phyloP scores from a whole-genome alignment of 2,329 filamentous ascomycete genomes.

The Exophiala sp. region DNA sequence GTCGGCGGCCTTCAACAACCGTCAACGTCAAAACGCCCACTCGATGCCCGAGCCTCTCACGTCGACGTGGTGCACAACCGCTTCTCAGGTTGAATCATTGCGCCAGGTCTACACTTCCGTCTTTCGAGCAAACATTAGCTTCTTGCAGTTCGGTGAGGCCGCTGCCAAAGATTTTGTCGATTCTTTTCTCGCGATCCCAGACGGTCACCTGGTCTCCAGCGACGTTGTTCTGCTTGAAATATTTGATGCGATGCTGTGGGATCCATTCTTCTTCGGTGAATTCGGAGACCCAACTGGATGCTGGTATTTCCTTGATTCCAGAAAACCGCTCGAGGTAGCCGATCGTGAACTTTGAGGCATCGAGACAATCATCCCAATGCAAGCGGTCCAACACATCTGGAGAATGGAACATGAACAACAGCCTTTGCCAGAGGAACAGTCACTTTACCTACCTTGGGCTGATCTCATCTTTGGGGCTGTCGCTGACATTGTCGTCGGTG shows the following conservation, averaged over 20 bases:
- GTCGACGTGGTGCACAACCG: background rate
- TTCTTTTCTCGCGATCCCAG: conserved; percentile 50
- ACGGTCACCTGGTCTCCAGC: conserved; percentile 39
- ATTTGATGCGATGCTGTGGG: conserved; percentile 52
- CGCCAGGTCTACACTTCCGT: conserved; percentile 5
- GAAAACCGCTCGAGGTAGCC: conserved; percentile 55
- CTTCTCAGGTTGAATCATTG: background rate
- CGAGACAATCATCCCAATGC: conserved; percentile 48
- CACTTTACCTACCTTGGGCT: conserved; percentile 19
- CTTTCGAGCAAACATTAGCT: conserved; percentile 4
- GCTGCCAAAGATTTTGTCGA: conserved; percentile 45
- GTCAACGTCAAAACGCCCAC: background rate
- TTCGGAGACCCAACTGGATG: conserved; percentile 52
- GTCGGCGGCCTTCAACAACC: background rate
- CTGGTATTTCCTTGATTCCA: conserved; percentile 46
- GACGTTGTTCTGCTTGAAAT: conserved; percentile 40
- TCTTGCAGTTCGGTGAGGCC: conserved; percentile 1
- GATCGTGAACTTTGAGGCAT: conserved; percentile 47
- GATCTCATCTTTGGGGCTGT: conserved; percentile 19
- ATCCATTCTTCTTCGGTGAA: conserved; percentile 56
- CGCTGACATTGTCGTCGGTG: background rate
- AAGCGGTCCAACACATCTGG: conserved; percentile 48
- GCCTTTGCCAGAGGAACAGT: background rate
- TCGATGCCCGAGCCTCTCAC: conserved; percentile 1
- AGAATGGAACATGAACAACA: background rate